Evolutionary conservation across 148 eudicot species (phyloP).

Genomic region (Fagopyrum tataricum): DNA sequence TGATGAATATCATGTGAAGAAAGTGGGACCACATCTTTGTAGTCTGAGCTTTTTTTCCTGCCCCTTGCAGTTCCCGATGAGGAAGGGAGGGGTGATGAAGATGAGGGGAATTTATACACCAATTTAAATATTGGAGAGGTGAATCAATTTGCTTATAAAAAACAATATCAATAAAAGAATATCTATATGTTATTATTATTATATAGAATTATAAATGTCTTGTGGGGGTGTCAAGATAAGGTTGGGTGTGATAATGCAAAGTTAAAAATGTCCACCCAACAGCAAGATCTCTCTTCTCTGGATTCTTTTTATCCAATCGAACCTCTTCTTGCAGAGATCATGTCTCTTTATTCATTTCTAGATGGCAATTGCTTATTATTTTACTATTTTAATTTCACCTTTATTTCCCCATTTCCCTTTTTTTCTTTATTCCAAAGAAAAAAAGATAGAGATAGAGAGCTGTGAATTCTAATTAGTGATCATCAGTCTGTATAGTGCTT

Average conservation of each 20-base stretch:
- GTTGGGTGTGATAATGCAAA: conserved; percentile 40
- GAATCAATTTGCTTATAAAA: background rate
- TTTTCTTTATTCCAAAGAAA: background rate
- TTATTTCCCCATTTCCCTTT: background rate
- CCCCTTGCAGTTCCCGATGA: conserved; percentile 25
- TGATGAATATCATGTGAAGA: conserved; percentile 14
- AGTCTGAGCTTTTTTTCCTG: conserved; percentile 5
- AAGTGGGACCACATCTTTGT: conserved; percentile 12
- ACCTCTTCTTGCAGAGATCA: conserved; percentile 64
- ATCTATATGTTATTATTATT: background rate
- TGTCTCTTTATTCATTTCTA: conserved; percentile 37
- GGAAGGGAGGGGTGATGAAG: conserved; percentile 22
- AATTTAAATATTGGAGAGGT: background rate
- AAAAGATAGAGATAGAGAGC: background rate
- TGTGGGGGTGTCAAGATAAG: conserved; percentile 54
- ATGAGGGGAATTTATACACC: conserved; percentile 8
- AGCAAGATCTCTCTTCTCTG: conserved; percentile 45
- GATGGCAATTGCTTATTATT: conserved; percentile 7
- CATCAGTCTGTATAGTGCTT: conserved; percentile 1
- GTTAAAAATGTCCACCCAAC: conserved; percentile 35
- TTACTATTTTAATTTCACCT: conserved; percentile 4
- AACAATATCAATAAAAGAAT: background rate
- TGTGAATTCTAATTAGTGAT: conserved; percentile 3
- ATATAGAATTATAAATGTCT: conserved; percentile 19
- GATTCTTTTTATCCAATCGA: conserved; percentile 64